Evolutionary conservation across 1,284 basidiomycete species (phyloP), one percentile per base, ranked within the genome.

Genomic region (Malassezia sympodialis): DNA sequence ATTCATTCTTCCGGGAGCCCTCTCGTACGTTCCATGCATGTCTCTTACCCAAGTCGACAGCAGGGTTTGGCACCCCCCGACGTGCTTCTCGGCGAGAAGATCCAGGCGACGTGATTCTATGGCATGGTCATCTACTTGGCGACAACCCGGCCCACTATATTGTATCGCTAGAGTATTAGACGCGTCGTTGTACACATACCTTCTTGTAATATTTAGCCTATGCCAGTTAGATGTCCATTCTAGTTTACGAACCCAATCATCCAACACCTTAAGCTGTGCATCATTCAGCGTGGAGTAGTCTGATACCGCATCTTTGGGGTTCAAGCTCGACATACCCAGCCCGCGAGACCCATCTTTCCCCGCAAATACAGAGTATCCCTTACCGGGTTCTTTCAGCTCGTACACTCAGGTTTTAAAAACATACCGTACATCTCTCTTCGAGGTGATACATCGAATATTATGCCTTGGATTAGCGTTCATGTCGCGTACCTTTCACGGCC

Each of bases 361-460:
- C 10, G 90, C 80, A 66, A 82, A 82, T 30, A 80, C 75, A 59
- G 70, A 56, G 51, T 72, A 72, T n/a, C 71, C 69, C 42, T 67
- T 70, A 5, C 72, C 69, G 4, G 68, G 65, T 8, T 27, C 56
- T 62, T 43, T 6, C 19, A 8, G 42, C 17, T 27, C 47, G 56
- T 55, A 34, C 19, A 15, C 26, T 12, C 4, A 8, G 44, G 14
- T 21, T n/a, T 11, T 10, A 27, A 19, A 42, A 82, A 85, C 24
- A 78, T 77, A 32, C 88, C 87, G 65, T 93, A 93, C 60, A 88
- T 85, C 59, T 91, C 87, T 14, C 78, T 76, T 72, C 89, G 90
- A 50, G 78, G 78, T 4, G 76, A 72, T 3, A 93, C 89, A 71
- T 90, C 87, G 73, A 90, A 90, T 11, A 90, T 79, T 0, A 82